Base-by-base conservation (phyloP, 2,329 filamentous ascomycete species). In the Botrytis sinoallii region DNA sequence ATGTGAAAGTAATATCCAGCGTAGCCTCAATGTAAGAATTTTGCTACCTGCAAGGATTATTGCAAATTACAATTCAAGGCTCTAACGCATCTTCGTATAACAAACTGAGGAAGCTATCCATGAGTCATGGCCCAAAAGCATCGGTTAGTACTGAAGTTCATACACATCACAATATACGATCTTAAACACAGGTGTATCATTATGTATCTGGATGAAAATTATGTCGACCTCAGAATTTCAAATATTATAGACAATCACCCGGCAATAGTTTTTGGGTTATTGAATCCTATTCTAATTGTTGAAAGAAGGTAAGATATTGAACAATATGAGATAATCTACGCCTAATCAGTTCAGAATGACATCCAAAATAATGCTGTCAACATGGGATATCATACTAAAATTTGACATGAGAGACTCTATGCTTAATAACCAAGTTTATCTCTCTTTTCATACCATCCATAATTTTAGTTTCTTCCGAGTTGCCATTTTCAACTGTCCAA, bases 151-250 rank as follows among this genome's bases (percentile, higher is more conserved):
- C 35, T 38, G 35, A 38, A 38, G 4, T 38, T 38, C 35, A 38
- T 38, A 4, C 35, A 38, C 7, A 38, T 38, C 35, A 1, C 35
- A 38, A 38, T 38, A 32, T 32, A n/a, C n/a, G 32, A 32, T 32
- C 32, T 32, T 32, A 32, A 32, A 32, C 32, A 32, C 32, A 32
- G 32, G 35, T 38, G 1, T 38, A 38, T 38, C 35, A 38, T 14
- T n/a, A 0, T 52, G 9, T 2, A 52, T 5, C 4, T 0, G 0
- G 10, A 14, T n/a, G 25, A 52, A n/a, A 6, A 14, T n/a, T 1
- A 0, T 6, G 5, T 52, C 4, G 10, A 52, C 6, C 9, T n/a
- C 4, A 52, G 25, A 7, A 6, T 14, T 6, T 14, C 16, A 42
- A 42, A 18, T 18, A 42, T 42, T 18, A 4, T 38, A 38, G 35